A percentile compares a stretch with the other conserved stretches of the same genome.
These are phyloP conservation scores for Phytophthora constricta DNA, from an alignment of 352 stramenopile genomes.

Conservation along the genomic window DNA sequence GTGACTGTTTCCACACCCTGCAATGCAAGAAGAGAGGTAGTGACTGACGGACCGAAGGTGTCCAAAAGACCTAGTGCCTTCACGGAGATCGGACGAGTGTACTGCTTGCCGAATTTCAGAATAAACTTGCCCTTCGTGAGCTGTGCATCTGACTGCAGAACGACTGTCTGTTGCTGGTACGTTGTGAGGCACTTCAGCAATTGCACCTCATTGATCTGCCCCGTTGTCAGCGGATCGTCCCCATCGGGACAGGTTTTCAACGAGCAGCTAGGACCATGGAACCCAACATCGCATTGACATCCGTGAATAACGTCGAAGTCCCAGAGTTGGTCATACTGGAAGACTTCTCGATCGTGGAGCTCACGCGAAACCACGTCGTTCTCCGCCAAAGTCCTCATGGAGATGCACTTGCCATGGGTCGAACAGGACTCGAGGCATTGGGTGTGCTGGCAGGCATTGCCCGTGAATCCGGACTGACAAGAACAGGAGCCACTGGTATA, in stretches of 20 bases:
- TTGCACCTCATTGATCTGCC: slow-evolving; percentile 69
- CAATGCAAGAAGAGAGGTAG: slow-evolving; percentile 52
- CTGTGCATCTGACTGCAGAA: slow-evolving; percentile 48
- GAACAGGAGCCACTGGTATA: slow-evolving; percentile 67
- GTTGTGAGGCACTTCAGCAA: slow-evolving; percentile 62
- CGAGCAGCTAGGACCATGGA: slow-evolving; percentile 52
- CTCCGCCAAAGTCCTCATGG: slow-evolving; percentile 65
- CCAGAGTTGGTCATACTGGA: slow-evolving; percentile 66
- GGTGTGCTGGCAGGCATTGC: slow-evolving; percentile 66
- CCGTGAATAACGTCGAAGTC: slow-evolving; percentile 80
- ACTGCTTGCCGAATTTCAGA: slow-evolving; percentile 65
- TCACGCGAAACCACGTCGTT: slow-evolving; percentile 57
- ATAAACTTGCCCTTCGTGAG: slow-evolving; percentile 66
- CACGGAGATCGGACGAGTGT: slow-evolving; percentile 67
- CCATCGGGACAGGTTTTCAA: slow-evolving; percentile 68
- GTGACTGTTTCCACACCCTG: slow-evolving; percentile 44
- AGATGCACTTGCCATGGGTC: slow-evolving; percentile 66
- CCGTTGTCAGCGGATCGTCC: slow-evolving; percentile 73
- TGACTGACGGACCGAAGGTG: slow-evolving; percentile 56
- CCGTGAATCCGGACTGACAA: slow-evolving; percentile 86
- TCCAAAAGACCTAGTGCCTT: slow-evolving; percentile 55
- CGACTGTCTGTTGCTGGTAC: slow-evolving; percentile 67
- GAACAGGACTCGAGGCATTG: slow-evolving; percentile 63
- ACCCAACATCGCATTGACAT: slow-evolving; percentile 79
- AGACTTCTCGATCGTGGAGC: slow-evolving; percentile 51